phyloP scores from a whole-genome alignment of 2,329 filamentous ascomycete genomes.

The Aspergillus clavatus region DNA sequence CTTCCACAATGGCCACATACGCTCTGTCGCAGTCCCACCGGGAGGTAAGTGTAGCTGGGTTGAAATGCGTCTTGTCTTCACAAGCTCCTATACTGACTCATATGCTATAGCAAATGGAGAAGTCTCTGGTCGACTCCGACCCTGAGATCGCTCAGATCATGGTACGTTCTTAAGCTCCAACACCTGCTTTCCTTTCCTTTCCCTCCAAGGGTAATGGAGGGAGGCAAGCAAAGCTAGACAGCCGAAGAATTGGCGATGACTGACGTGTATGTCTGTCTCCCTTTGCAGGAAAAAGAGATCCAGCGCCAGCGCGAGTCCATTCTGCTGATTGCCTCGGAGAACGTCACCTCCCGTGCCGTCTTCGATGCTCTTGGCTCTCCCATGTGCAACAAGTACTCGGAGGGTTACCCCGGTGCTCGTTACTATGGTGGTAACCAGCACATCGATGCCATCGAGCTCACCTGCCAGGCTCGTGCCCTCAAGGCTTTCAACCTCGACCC shows the following conservation, averaged over 20 bases:
- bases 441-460: conserved; percentile 92
- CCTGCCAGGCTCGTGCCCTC: conserved; percentile 91
- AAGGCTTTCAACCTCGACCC: conserved; percentile 82
- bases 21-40: conserved; percentile 62
- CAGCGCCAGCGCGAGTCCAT: conserved; percentile 98
- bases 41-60: conserved; percentile 48
- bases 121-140: conserved; percentile 84
- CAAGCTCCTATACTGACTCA: conserved; percentile 30
- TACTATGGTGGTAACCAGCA: conserved; percentile 99
- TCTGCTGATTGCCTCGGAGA: conserved; percentile 97
- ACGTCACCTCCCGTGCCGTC: conserved; percentile 96
- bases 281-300: conserved; percentile 73
- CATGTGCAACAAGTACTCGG: conserved; percentile 99
- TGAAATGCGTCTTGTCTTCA: conserved; percentile 11
- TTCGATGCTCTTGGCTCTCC: conserved; percentile 93
- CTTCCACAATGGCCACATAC: conserved; percentile 49
- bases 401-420: conserved; percentile 94
- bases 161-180: too few relatives aligned
- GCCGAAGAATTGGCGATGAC: too few relatives aligned
- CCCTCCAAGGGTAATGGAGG: too few relatives aligned
- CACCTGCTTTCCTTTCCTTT: too few relatives aligned
- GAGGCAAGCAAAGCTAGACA: too few relatives aligned
- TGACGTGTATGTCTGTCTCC: too few relatives aligned
- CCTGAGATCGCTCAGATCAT: conserved; percentile 95
- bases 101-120: conserved; percentile 77